Conservation (phyloP, 2,329 filamentous ascomycete species). For the Neonectria ditissima region DNA sequence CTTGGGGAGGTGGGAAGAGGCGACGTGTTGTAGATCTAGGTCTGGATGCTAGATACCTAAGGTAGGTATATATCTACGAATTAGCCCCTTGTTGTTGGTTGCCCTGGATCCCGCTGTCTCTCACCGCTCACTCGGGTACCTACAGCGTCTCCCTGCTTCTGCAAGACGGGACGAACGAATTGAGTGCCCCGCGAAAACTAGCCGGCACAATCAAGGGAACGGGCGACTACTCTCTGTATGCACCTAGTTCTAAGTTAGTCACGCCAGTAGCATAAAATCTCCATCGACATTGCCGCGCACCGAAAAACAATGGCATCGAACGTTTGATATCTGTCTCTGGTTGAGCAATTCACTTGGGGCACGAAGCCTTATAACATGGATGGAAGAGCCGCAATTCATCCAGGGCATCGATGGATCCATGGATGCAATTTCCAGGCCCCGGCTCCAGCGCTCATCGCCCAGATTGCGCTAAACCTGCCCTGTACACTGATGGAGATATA, state of each 20-base stretch:
- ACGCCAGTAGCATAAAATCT: not conserved
- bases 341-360: not conserved
- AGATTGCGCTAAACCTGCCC: conserved; percentile 21
- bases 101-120: not conserved
- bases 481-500: conserved; percentile 9
- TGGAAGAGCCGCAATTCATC: too few relatives aligned
- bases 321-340: not conserved
- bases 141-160: not conserved
- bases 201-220: not conserved
- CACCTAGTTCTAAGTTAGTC: not conserved
- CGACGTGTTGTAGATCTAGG: not conserved
- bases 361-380: conserved; percentile 1
- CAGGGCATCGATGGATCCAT: too few relatives aligned
- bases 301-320: not conserved
- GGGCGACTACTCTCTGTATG: not conserved
- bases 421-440: conserved; percentile 8
- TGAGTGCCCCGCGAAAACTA: conserved; percentile 1
- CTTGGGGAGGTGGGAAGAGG: not conserved
- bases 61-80: not conserved
- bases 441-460: conserved; percentile 13
- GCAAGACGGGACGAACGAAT: not conserved
- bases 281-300: not conserved
- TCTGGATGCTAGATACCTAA: too few relatives aligned
- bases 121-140: conserved; percentile 24
- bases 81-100: not conserved